Evolutionary conservation across 208 protist species (phyloP).

Genomic region (Leishmania tropica): DNA sequence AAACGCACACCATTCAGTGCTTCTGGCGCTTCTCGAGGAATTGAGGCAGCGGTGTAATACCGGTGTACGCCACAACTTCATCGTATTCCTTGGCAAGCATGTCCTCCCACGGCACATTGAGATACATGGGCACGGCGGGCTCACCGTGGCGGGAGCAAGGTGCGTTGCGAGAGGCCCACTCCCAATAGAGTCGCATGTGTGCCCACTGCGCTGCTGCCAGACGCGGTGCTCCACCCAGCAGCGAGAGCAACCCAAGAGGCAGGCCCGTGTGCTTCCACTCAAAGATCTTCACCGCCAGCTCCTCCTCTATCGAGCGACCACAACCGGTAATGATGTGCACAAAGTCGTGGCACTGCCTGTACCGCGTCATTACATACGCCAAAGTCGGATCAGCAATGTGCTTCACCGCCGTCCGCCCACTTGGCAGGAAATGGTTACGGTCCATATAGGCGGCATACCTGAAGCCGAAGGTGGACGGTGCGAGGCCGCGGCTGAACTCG

Average conservation of each 20-base stretch:
- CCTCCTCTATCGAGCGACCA: slow-evolving; percentile 84
- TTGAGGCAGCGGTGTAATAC: slow-evolving; percentile 67
- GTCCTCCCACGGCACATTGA: slow-evolving; percentile 81
- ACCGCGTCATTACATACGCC: slow-evolving; percentile 86
- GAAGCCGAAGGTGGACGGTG: slow-evolving; percentile 68
- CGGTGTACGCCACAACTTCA: slow-evolving; percentile 48
- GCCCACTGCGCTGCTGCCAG: slow-evolving; percentile 48
- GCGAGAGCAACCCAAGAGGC: slow-evolving; percentile 69
- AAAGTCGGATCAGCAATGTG: slow-evolving; percentile 72
- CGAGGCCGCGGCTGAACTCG: slow-evolving; percentile 42
- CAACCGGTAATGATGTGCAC: slow-evolving; percentile 65
- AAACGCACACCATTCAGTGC: neutral
- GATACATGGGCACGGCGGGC: slow-evolving; percentile 52
- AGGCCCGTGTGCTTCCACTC: slow-evolving; percentile 86
- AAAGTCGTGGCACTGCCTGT: slow-evolving; percentile 90
- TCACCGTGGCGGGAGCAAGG: slow-evolving; percentile 56
- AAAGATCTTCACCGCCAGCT: slow-evolving; percentile 83
- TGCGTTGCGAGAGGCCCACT: slow-evolving; percentile 63
- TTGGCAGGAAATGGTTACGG: slow-evolving; percentile 76
- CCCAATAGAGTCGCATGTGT: slow-evolving; percentile 52
- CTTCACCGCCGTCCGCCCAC: slow-evolving; percentile 61
- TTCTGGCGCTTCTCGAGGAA: slow-evolving; percentile 39
- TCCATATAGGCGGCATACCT: slow-evolving; percentile 85
- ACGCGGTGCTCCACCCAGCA: slow-evolving; percentile 67
- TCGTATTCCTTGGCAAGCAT: slow-evolving; percentile 61